A percentile compares a stretch with the other conserved stretches of the same genome.
Evolutionary conservation across 108 stramenopile genomes (phyloP).

Genomic region (Epithemia pelagica): DNA sequence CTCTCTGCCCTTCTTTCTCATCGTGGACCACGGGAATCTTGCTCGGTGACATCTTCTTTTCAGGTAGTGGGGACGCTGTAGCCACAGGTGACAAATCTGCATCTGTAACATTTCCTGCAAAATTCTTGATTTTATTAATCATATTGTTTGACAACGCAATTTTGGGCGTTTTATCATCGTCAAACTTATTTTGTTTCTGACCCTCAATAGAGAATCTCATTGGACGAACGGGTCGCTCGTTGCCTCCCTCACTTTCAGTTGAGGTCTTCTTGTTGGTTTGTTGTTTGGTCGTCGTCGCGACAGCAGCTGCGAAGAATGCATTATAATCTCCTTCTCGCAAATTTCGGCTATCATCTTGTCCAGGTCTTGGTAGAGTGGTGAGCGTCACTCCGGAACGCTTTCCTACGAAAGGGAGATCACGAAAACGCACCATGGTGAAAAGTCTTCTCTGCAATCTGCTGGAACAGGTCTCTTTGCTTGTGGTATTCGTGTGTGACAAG

Average conservation of each 20-base stretch:
- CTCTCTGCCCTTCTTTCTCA: background rate
- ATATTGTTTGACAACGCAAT: background rate
- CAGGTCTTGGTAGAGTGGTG: background rate
- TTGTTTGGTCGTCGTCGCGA: background rate
- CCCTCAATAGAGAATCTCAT: background rate
- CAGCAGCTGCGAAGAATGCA: background rate
- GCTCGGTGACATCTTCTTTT: background rate
- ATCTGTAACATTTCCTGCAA: background rate
- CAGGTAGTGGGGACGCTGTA: background rate
- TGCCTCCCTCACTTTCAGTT: background rate
- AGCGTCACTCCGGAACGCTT: background rate
- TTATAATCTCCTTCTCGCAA: background rate
- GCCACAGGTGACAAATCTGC: background rate
- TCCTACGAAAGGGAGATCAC: background rate
- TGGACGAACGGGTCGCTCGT: background rate
- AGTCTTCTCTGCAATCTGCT: no score
- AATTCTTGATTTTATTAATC: background rate
- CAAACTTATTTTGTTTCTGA: background rate
- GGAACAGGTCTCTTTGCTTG: no score
- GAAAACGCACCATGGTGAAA: background rate
- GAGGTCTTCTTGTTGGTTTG: no score
- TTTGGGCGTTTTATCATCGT: background rate
- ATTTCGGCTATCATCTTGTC: background rate
- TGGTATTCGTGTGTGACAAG: no score
- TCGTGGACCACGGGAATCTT: background rate